These are phyloP conservation scores for Moesziomyces antarcticus DNA, from an alignment of 1,284 basidiomycete species.

Conservation along the genomic window DNA sequence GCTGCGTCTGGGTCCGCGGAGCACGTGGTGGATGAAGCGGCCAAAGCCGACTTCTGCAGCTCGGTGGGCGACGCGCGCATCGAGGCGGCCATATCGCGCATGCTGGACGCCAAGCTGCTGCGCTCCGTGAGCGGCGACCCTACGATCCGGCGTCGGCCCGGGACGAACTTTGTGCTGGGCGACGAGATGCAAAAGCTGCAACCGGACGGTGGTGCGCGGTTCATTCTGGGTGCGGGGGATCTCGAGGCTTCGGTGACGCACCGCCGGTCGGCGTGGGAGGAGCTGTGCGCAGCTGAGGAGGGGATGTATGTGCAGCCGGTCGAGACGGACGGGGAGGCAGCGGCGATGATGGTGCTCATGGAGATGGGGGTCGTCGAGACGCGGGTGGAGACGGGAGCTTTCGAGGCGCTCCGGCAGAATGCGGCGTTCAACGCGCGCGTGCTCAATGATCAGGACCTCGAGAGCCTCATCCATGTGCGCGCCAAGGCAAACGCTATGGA, in stretches of 20 bases:
- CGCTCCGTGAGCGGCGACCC: constrained; percentile 27
- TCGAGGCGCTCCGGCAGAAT: constrained; percentile 24
- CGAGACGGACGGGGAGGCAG: constrained; percentile 42
- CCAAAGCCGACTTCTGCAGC: constrained; percentile 32
- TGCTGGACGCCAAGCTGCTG: constrained; percentile 41
- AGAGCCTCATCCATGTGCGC: constrained; percentile 16
- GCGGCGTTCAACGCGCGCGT: constrained; percentile 39
- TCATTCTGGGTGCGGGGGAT: constrained; percentile 11
- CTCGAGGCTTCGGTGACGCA: constrained; percentile 23
- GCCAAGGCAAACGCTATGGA: constrained; percentile 3
- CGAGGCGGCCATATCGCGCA: constrained; percentile 37
- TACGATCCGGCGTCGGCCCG: constrained; percentile 26
- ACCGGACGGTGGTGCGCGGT: constrained; percentile 13
- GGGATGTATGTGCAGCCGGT: constrained; percentile 31
- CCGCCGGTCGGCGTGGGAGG: constrained; percentile 9
- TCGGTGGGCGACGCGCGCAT: constrained; percentile 29
- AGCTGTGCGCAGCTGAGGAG: constrained; percentile 4
- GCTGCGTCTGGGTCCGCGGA: not conserved
- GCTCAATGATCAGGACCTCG: constrained; percentile 48
- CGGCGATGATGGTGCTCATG: constrained; percentile 29
- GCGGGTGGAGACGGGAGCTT: constrained; percentile 22
- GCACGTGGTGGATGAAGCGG: constrained; percentile 13
- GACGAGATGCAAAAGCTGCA: constrained; percentile 30
- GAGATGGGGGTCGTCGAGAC: constrained; percentile 14
- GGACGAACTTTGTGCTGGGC: constrained; percentile 46